Conservation (phyloP, 1,139 yeast genomes). For the Hyphopichia buzzinii region DNA sequence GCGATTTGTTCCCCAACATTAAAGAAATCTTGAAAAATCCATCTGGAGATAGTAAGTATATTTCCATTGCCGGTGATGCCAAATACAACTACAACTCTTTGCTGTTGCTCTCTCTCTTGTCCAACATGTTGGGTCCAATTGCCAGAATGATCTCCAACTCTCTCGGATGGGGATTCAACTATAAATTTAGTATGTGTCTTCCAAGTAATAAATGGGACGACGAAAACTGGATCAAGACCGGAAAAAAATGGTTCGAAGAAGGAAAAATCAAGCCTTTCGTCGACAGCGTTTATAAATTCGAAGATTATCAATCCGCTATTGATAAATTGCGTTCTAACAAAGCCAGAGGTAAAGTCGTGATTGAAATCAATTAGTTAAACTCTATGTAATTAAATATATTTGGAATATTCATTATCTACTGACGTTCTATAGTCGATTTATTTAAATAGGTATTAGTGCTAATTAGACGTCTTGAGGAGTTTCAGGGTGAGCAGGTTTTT, state of each 20-base stretch:
- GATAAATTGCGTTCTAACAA: constrained; percentile 44
- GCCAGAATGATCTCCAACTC: neutral
- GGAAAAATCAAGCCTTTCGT: constrained; percentile 44
- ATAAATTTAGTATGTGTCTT: constrained; percentile 5
- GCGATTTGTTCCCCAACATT: constrained; percentile 19
- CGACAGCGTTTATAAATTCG: constrained; percentile 53
- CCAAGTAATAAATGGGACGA: constrained; percentile 8
- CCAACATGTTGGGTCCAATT: neutral
- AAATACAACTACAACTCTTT: constrained; percentile 27
- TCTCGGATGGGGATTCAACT: constrained; percentile 5
- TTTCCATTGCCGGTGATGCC: constrained; percentile 51
- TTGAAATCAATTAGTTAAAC: too few species aligned
- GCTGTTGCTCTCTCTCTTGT: neutral
- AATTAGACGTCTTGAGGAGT: neutral
- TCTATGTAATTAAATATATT: too few species aligned
- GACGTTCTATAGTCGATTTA: too few species aligned
- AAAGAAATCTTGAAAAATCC: constrained; percentile 23
- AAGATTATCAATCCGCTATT: constrained; percentile 48
- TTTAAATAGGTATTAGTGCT: neutral
- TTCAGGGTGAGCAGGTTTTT: neutral
- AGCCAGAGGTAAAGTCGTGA: constrained; percentile 64
- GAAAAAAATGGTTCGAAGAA: constrained; percentile 32
- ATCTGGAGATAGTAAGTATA: constrained; percentile 30
- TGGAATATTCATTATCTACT: too few species aligned
- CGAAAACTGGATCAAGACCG: constrained; percentile 8